These are phyloP conservation scores for Pelargonium fulgidum DNA, from an alignment of 441 rosid genomes.

Conservation along the genomic window DNA sequence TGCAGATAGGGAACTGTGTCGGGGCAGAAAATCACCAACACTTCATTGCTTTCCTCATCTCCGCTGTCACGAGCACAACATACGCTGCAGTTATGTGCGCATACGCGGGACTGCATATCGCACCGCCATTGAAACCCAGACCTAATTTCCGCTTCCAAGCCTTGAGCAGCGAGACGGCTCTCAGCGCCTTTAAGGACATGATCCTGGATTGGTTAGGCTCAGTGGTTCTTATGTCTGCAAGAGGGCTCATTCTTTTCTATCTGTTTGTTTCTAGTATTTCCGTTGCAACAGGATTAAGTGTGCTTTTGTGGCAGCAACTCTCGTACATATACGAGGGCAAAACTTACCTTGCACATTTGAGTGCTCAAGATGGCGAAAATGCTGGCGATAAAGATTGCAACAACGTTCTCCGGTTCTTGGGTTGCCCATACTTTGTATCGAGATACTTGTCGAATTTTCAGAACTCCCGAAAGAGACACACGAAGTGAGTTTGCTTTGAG, in stretches of 20 bases:
- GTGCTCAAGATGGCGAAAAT: conserved; percentile 39
- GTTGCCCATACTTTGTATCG: conserved; percentile 47
- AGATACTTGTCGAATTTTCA: conserved; percentile 35
- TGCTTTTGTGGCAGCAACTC: conserved; percentile 89
- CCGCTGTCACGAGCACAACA: conserved; percentile 53
- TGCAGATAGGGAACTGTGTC: conserved; percentile 94
- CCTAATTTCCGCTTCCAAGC: conserved; percentile 14
- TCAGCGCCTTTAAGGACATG: conserved; percentile 46
- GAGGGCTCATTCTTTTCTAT: conserved; percentile 70
- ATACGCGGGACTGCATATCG: conserved; percentile 37
- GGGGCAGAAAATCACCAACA: conserved; percentile 77
- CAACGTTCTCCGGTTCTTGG: conserved; percentile 63
- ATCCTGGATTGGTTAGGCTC: conserved; percentile 42
- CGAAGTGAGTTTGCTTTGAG: conserved; percentile 29
- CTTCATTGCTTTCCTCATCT: conserved; percentile 67
- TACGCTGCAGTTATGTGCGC: conserved; percentile 51
- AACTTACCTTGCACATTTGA: conserved; percentile 66
- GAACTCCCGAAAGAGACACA: conserved; percentile 52
- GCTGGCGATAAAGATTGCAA: conserved; percentile 53
- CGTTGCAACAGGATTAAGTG: conserved; percentile 58
- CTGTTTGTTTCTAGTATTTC: conserved; percentile 62
- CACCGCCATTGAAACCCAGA: conserved; percentile 41
- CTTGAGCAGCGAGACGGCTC: conserved; percentile 20
- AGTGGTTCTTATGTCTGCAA: conserved; percentile 44
- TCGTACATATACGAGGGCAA: conserved; percentile 67